phyloP scores from a whole-genome alignment of 225 moss, liverwort and hornwort genomes.

The Asterella californica region DNA sequence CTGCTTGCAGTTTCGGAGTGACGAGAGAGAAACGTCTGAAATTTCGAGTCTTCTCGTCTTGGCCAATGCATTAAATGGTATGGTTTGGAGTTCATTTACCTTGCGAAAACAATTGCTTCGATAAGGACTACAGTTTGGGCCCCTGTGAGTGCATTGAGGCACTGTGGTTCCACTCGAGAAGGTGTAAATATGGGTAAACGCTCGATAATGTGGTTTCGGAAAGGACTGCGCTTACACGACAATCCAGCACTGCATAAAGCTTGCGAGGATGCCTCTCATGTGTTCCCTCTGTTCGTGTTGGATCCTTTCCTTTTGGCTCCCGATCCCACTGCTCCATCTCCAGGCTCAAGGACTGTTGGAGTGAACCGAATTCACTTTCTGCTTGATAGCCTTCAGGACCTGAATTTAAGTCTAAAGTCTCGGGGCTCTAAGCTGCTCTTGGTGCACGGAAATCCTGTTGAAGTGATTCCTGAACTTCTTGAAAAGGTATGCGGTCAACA shows the following conservation, averaged over 20 bases:
- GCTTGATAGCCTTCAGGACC: constrained; percentile 64
- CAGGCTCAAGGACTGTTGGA: constrained; percentile 75
- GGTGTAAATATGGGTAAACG: constrained; percentile 19
- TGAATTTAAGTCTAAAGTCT: constrained; percentile 61
- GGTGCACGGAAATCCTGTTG: constrained; percentile 69
- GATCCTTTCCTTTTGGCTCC: constrained; percentile 84
- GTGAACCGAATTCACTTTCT: constrained; percentile 89
- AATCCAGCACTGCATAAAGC: constrained; percentile 78
- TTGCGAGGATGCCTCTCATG: constrained; percentile 53
- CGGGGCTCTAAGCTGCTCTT: constrained; percentile 74
- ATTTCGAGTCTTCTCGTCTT: no score
- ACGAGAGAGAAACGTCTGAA: neutral
- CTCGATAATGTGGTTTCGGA: constrained; percentile 85
- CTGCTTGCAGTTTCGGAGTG: neutral
- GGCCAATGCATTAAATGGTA: neutral
- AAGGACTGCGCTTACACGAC: constrained; percentile 88
- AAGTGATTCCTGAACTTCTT: constrained; percentile 69
- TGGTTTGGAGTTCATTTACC: neutral
- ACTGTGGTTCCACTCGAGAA: neutral
- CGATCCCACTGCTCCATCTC: constrained; percentile 70
- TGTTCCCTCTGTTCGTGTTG: constrained; percentile 75
- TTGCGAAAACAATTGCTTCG: neutral
- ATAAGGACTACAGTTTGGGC: neutral
- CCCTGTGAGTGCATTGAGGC: neutral
- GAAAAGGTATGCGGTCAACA: constrained; percentile 46